Evolutionary conservation across 106 monocot species (phyloP), one percentile per base, ranked within the genome.

Genomic region (Narthecium ossifragum): DNA sequence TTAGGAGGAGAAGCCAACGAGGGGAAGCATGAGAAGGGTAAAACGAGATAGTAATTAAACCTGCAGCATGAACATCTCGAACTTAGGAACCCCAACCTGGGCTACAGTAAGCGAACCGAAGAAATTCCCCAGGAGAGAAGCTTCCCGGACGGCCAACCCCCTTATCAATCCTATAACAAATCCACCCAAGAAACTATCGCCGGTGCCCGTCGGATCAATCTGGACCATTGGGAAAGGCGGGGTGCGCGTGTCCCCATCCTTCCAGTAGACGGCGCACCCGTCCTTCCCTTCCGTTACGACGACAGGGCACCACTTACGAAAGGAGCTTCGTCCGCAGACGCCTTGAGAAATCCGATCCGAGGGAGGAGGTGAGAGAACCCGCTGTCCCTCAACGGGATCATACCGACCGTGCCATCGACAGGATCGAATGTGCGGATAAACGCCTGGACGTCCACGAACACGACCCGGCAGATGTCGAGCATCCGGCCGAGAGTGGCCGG

Each of bases 131-230:
- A 96, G 68, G 9, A 90, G 75, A 0, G 90, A 85, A 5, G 94
- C 69, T 33, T 90, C 86, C 1, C 67, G 53, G 31, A 90, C 83
- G 13, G 66, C 46, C 48, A 90, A 40, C 2, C 94, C 90, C 51
- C 83, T 73, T 30, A 73, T 34, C 26, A 96, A 21, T 8, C 86
- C 94, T 2, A 62, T 64, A 0, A 78, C 80, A 34, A 96, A 79
- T 0, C 86, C 94, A 8, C 83, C 90, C 45, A 96, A 54, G 59
- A 96, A 96, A 51, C 90, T 86, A 60, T 96, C 94, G 5, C 90
- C 94, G 0, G 90, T 90, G 23, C 94, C 90, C 0, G 90, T 96
- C 6, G 90, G 90, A 67, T 90, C 94, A 32, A 96, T 36, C 78
- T 90, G 74, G 3, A 58, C 56, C 8, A 75, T 76, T 2, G 54